A percentile compares a stretch with the other conserved stretches of the same genome.
Evolutionary conservation across 176 grass and related monocot species (phyloP).

Genomic region (Oryza rufipogon): DNA sequence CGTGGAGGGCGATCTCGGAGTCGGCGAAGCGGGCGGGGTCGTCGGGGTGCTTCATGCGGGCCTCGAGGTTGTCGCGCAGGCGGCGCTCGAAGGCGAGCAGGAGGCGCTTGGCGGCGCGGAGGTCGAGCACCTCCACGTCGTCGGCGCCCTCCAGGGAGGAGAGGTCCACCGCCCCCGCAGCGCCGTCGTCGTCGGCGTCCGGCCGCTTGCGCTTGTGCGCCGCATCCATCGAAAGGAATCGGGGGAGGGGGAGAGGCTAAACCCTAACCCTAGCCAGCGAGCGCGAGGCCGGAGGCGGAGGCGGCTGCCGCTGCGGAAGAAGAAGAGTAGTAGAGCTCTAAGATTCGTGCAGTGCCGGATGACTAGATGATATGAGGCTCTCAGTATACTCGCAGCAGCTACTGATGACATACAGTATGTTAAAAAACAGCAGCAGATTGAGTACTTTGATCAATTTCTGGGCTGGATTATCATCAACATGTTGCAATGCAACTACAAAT

Average conservation of each 20-base stretch:
- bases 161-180: slow-evolving; percentile 48
- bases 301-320: not conserved
- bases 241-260: slow-evolving; percentile 3
- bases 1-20: slow-evolving; percentile 84
- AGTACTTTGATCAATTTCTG: not conserved
- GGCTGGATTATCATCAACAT: not conserved
- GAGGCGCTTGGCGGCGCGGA: slow-evolving; percentile 76
- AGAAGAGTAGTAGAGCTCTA: not conserved
- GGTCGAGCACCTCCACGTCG: slow-evolving; percentile 76
- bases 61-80: slow-evolving; percentile 91
- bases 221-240: slow-evolving; percentile 1
- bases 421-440: not conserved
- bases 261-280: slow-evolving; percentile 34
- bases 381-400: too few species aligned
- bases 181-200: slow-evolving; percentile 10
- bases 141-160: slow-evolving; percentile 58
- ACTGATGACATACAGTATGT: too few species aligned
- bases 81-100: slow-evolving; percentile 87
- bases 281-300: too few species aligned
- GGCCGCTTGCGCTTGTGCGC: slow-evolving; percentile 65
- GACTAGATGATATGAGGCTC: too few species aligned
- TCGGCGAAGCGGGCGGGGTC: slow-evolving; percentile 82
- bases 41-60: slow-evolving; percentile 89
- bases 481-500: not conserved
- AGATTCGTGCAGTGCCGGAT: slow-evolving; percentile 18